Base-by-base conservation (phyloP, 345 rosid genomes). In the Murraya paniculata region DNA sequence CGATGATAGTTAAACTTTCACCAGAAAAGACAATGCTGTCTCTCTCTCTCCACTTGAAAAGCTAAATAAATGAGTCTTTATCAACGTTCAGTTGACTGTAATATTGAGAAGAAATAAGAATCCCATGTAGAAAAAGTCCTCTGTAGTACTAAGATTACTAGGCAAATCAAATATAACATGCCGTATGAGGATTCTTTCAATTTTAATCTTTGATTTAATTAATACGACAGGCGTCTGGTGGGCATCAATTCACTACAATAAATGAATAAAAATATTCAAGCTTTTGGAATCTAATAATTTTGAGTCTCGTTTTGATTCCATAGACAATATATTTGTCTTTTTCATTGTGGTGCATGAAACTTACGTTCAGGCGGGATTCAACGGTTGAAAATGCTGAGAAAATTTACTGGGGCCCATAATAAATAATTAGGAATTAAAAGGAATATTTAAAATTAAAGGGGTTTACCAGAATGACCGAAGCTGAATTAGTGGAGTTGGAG, bases 241-340 rank as follows among this genome's bases (percentile, higher is more conserved):
- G 68, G 68, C 39, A 73, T 60, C 50, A 53, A 18, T 4, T 53
- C 7, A 18, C 22, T 18, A 53, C 18, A 19, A 16, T 53, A 53
- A 19, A 53, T 16, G 22, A 19, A 53, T 48, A 70, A 35, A 28
- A 50, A 27, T 16, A 68, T 25, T 68, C 13, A 68, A 41, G 10
- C 10, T 19, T 41, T 19, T 28, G 78, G 78, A 64, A 74, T 74
- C 59, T 50, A 62, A 28, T 33, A 74, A 74, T 41, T 5, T 28
- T n/a, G 68, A 25, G 28, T 9, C 28, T 72, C 18, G 4, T 59
- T 45, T 24, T 0, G 79, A 76, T 76, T 76, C 79, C 72, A 53
- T 55, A 4, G 13, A n/a, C 55, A 14, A 48, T 14, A 53, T 55
- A 4, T 76, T 76, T 76, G 79, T 76, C 79, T 35, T 55, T 56